Conservation (phyloP, 805 yeast genomes). For the Wickerhamomyces mucosus region DNA sequence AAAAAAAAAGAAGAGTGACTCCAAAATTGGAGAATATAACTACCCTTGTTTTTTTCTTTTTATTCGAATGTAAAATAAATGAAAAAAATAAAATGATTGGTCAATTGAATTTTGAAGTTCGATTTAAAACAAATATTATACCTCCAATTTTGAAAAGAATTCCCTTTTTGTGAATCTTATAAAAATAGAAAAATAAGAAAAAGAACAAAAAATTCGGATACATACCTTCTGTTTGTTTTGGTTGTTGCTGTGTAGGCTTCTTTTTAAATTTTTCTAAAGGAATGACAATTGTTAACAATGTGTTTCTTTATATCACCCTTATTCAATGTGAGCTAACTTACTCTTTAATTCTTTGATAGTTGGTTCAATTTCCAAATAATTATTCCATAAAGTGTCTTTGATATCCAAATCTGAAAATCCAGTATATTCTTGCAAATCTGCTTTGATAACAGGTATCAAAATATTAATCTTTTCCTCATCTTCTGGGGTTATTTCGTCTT, state of each 20-base stretch:
- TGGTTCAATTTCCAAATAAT: conserved; percentile 45
- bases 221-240: conserved; percentile 34
- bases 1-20: neutral
- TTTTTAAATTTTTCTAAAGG: conserved; percentile 14
- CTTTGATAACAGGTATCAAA: conserved; percentile 33
- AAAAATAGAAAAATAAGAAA: conserved; percentile 1
- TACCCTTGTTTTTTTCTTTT: neutral
- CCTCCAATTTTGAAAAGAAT: neutral
- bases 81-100: neutral
- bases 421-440: conserved; percentile 26
- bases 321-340: conserved; percentile 5
- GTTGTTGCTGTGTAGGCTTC: conserved; percentile 4
- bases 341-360: conserved; percentile 36
- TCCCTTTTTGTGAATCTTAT: neutral
- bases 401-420: conserved; percentile 39
- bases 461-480: conserved; percentile 31
- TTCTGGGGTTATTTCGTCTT: conserved; percentile 28
- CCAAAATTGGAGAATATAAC: too few species aligned
- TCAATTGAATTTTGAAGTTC: neutral
- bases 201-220: conserved; percentile 16
- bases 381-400: conserved; percentile 49
- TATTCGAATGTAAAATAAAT: neutral
- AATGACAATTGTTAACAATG: neutral
- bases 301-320: neutral
- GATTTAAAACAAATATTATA: neutral